phyloP scores from a whole-genome alignment of 176 grass and related monocot species.

The Carex pumila region DNA sequence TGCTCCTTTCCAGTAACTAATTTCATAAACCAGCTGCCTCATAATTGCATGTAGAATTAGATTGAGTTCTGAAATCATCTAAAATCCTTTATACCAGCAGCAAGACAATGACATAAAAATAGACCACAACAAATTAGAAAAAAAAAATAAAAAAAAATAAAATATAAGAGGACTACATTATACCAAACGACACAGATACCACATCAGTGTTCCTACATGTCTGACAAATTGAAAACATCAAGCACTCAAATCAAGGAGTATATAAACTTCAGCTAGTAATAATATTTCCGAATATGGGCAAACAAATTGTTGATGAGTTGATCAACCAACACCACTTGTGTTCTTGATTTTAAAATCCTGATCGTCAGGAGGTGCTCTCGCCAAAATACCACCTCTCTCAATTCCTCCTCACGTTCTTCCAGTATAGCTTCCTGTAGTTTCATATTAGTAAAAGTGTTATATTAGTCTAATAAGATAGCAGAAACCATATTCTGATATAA shows the following conservation, averaged over 20 bases:
- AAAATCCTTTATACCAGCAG: neutral
- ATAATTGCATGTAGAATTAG: neutral
- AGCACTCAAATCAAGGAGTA: neutral
- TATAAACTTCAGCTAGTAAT: neutral
- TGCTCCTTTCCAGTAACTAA: neutral
- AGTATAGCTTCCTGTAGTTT: neutral
- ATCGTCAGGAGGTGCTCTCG: neutral
- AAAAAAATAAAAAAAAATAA: neutral
- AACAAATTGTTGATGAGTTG: neutral
- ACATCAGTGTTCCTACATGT: neutral
- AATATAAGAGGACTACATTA: neutral
- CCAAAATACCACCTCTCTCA: neutral
- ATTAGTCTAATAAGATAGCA: neutral
- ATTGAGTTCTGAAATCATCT: neutral
- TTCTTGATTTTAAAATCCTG: neutral
- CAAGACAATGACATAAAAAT: neutral
- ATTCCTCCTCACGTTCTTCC: neutral
- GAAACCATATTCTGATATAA: neutral
- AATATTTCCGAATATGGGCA: neutral
- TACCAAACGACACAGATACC: neutral
- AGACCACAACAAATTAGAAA: neutral
- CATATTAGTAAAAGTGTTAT: neutral
- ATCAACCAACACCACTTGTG: neutral
- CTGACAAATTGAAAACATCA: neutral
- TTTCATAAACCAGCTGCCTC: neutral